Percentiles rank a stretch among this genome's conserved stretches.
Conservation (phyloP, 257 asterid species). For the Knoxia roxburghii region DNA sequence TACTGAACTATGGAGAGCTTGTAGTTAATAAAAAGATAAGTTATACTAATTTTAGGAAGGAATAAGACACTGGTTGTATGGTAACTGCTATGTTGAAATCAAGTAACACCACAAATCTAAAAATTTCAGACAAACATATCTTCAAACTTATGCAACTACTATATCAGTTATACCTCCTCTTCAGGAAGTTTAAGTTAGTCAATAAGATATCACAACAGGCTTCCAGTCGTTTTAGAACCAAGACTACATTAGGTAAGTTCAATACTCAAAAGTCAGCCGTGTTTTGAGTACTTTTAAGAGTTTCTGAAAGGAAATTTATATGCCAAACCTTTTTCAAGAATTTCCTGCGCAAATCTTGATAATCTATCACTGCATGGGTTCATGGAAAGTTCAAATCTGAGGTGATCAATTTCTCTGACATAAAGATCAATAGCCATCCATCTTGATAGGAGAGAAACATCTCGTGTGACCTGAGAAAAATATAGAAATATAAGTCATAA, state of each 20-base stretch:
- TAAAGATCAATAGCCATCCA: conserved; percentile 99
- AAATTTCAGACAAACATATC: neutral
- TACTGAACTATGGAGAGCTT: neutral
- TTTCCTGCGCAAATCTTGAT: conserved; percentile 67
- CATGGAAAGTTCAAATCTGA: conserved; percentile 96
- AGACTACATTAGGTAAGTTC: neutral
- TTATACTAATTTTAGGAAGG: too few relatives aligned
- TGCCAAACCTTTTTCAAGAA: conserved; percentile 63
- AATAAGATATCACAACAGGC: neutral
- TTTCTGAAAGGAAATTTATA: neutral
- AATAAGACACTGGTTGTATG: neutral
- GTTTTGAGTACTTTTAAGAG: neutral
- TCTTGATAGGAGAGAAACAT: conserved; percentile 82
- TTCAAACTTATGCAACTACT: too few relatives aligned
- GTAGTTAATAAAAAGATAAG: neutral
- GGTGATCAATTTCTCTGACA: conserved; percentile 76
- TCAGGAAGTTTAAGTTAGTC: neutral
- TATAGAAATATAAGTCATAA: conserved; percentile 6
- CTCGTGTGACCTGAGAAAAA: conserved; percentile 70
- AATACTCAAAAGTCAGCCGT: conserved; percentile 5
- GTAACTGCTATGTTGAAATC: neutral
- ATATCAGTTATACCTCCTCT: neutral
- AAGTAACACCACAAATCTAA: neutral
- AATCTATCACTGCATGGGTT: conserved; percentile 62
- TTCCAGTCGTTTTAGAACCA: neutral